Conservation (phyloP, 2,329 filamentous ascomycete species). For the Nigrospora sphaerica region DNA sequence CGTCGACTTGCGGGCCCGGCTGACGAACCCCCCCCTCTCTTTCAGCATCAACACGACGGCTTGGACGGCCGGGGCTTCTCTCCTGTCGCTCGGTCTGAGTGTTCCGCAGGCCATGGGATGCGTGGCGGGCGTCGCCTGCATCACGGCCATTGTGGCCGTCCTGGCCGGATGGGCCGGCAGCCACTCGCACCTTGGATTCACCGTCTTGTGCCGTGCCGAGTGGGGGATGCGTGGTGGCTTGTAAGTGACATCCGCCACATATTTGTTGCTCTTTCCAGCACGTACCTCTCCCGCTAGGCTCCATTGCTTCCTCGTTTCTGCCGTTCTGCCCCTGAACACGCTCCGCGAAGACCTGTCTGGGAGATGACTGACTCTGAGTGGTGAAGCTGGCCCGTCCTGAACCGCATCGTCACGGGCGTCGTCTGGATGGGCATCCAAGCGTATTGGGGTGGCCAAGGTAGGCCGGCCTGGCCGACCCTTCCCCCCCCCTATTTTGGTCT, state of each 20-base stretch:
- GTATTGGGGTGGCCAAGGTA: constrained; percentile 19
- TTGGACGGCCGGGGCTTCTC: constrained; percentile 18
- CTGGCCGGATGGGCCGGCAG: constrained; percentile 25
- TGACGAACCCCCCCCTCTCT: too few relatives aligned
- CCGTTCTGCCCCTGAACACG: too few relatives aligned
- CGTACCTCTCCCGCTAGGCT: too few relatives aligned
- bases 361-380: too few relatives aligned
- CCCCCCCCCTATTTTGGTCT: not conserved
- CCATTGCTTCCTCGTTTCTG: too few relatives aligned
- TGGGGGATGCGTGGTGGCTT: constrained; percentile 20
- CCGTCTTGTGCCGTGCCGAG: constrained; percentile 19
- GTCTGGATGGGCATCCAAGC: constrained; percentile 23
- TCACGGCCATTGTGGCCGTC: constrained; percentile 22
- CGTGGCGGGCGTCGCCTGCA: constrained; percentile 23
- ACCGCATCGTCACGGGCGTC: constrained; percentile 21
- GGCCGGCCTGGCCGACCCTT: not conserved
- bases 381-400: constrained; percentile 18
- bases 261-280: too few relatives aligned
- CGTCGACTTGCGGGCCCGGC: not conserved
- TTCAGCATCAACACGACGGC: constrained; percentile 15
- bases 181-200: constrained; percentile 25
- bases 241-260: too few relatives aligned
- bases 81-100: constrained; percentile 19
- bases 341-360: too few relatives aligned
- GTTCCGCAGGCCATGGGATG: constrained; percentile 19